Evolutionary conservation across 2,329 filamentous ascomycete species (phyloP).

Genomic region (Aspergillus phoenicis): DNA sequence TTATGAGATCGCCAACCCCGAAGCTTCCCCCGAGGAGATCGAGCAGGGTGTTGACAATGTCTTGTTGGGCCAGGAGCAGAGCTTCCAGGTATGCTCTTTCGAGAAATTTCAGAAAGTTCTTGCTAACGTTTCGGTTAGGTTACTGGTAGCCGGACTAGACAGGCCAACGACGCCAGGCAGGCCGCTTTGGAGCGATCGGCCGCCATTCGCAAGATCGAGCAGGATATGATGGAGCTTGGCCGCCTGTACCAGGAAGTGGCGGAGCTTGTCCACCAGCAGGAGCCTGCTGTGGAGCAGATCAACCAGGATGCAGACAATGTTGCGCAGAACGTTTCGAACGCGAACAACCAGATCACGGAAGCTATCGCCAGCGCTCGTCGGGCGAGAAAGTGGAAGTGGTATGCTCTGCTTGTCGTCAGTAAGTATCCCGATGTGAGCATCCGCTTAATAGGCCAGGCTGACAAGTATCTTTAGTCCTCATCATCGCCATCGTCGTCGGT

Average conservation of each 20-base stretch:
- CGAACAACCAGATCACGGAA: constrained; percentile 78
- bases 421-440: constrained; percentile 42
- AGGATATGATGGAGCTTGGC: constrained; percentile 82
- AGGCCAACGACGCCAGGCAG: constrained; percentile 76
- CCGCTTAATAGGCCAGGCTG: background rate
- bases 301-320: constrained; percentile 86
- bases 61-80: constrained; percentile 67
- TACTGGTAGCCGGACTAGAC: constrained; percentile 60
- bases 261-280: constrained; percentile 81
- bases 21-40: constrained; percentile 78
- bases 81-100: constrained; percentile 70
- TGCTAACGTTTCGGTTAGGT: constrained; percentile 25
- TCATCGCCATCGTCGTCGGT: constrained; percentile 57
- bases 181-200: constrained; percentile 80
- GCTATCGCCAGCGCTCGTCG: constrained; percentile 79
- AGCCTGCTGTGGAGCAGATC: constrained; percentile 75
- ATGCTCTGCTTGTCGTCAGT: constrained; percentile 76
- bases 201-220: constrained; percentile 88
- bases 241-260: constrained; percentile 91
- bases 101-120: background rate
- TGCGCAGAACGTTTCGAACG: constrained; percentile 79
- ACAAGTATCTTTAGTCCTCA: constrained; percentile 48
- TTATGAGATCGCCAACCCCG: constrained; percentile 83
- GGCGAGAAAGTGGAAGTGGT: constrained; percentile 94
- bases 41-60: constrained; percentile 72